phyloP scores from a whole-genome alignment of 2,329 filamentous ascomycete genomes.

The Neospermospora avenae region DNA sequence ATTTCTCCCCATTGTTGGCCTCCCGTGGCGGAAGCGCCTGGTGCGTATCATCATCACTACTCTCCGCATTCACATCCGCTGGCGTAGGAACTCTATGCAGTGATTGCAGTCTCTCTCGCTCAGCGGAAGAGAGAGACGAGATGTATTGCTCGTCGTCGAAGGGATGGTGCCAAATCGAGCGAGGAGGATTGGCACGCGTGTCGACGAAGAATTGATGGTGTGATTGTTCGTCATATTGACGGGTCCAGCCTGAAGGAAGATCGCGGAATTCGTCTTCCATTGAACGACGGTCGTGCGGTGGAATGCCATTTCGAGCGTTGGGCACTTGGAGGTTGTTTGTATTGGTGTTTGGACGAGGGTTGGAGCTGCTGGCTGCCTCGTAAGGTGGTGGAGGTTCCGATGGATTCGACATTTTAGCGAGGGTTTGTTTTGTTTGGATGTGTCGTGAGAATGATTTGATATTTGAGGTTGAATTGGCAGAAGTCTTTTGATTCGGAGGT shows the following conservation, averaged over 20 bases:
- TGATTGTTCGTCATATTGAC: constrained; percentile 50
- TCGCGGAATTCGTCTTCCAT: constrained; percentile 60
- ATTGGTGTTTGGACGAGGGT: neutral
- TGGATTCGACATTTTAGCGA: constrained; percentile 9
- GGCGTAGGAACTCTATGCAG: constrained; percentile 36
- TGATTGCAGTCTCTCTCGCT: constrained; percentile 45
- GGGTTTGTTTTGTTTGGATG: neutral
- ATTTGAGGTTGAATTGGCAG: neutral
- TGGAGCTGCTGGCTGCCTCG: constrained; percentile 19
- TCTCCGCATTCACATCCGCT: constrained; percentile 43
- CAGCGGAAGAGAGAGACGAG: constrained; percentile 43
- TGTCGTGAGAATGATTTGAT: neutral
- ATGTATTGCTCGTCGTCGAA: constrained; percentile 57
- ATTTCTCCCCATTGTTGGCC: constrained; percentile 11
- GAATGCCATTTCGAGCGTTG: constrained; percentile 49
- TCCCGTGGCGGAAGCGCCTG: constrained; percentile 20
- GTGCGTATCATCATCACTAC: constrained; percentile 43
- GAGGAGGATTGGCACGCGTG: constrained; percentile 50
- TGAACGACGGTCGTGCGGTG: constrained; percentile 47
- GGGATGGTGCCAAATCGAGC: constrained; percentile 59
- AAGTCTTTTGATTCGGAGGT: neutral
- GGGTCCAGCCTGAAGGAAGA: constrained; percentile 54
- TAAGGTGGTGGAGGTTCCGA: constrained; percentile 38
- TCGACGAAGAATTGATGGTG: constrained; percentile 63
- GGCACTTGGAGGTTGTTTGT: constrained; percentile 27